Base-by-base conservation (phyloP, 139 green algal species). In the Pleodorina starrii region DNA sequence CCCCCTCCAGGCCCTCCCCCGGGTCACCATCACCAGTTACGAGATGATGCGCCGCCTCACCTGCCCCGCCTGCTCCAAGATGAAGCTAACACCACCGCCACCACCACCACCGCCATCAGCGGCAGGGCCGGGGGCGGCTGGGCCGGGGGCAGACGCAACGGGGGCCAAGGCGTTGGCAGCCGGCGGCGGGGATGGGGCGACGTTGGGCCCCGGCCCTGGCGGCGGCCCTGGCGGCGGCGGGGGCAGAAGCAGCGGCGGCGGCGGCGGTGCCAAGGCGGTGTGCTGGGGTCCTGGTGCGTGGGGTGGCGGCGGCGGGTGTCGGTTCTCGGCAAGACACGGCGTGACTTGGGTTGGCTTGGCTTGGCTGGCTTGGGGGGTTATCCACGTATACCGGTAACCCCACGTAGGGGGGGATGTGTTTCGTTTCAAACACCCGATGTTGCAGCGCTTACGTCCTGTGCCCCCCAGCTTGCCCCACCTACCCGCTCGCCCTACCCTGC, bases 1-100 rank as follows among this genome's bases (percentile, higher is more conserved):
- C 42, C 42, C 72, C 44, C 43, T 44, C 43, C 84, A 48, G 29
- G 42, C 48, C 3, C 81, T 95, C 40, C 92, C 91, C 17, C 84
- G 50, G 27, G 78, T 95, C 77, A 93, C 94, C 38, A 97, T 99
- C 86, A 97, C 95, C 3, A 96, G 90, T 11, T 99, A 98, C 81
- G 93, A 98, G 57, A 99, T 99, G 97, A 85, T 98, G 89, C 79
- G 92, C 74, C 91, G 96, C 0, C 93, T 99, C 38, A 95, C 93
- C 0, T 98, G 96, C 73, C 72, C 85, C 14, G 93, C 92, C 2
- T 98, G 96, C 90, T 92, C 87, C 89, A 91, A 90, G 60, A 76
- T 42, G 27, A 57, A 75, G 32, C 43, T 88, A 38, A 36, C 68
- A 36, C 71, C 50, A 27, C 83, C 83, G 32, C 83, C 83, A 10